Evolutionary conservation across 331 rosid species (phyloP), one percentile per base, ranked within the genome.

Genomic region (Acacia pycnantha): DNA sequence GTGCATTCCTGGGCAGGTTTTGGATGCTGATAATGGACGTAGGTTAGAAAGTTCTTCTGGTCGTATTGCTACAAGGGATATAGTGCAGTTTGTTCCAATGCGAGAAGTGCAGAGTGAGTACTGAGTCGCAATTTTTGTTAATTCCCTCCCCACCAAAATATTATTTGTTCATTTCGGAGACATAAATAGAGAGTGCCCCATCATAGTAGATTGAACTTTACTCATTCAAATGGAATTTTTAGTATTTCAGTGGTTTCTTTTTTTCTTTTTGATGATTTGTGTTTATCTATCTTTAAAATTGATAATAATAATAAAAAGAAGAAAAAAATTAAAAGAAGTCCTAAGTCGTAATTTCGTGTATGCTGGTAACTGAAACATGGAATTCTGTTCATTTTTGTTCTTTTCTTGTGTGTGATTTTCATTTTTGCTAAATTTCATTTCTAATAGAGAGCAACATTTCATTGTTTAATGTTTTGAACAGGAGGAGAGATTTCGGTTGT

Each of bases 81-180:
- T 93, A 1, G 97, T 95, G n/a, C 99, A 95, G 81, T 95, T 95
- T 86, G 97, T 95, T 61, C 90, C 97, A 0, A 90, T 93, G 93
- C 86, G 90, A 77, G 90, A 92, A 69, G 94, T 93, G 64, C 91
- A 90, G 4, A 81, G 98, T 93, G 66, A 86, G 98, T 82, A 3
- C 18, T 24, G 16, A 24, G 8, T 11, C 11, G 66, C 66, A 24
- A 24, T 56, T 56, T 56, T n/a, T 43, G 12, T 51, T 18, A 16
- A 15, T 19, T 19, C 59, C 59, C 24, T 9, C 59, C 54, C 56
- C 56, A 5, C n/a, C n/a, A 48, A 13, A 48, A 48, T 14, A 16
- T 14, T 16, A 14, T 16, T 50, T 44, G 48, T 44, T 44, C 48
- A 13, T 13, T 11, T 13, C 19, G 51, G 51, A 3, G 51, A 47